phyloP scores from a whole-genome alignment of 2,329 filamentous ascomycete genomes.

The Xylariaceae sp. region DNA sequence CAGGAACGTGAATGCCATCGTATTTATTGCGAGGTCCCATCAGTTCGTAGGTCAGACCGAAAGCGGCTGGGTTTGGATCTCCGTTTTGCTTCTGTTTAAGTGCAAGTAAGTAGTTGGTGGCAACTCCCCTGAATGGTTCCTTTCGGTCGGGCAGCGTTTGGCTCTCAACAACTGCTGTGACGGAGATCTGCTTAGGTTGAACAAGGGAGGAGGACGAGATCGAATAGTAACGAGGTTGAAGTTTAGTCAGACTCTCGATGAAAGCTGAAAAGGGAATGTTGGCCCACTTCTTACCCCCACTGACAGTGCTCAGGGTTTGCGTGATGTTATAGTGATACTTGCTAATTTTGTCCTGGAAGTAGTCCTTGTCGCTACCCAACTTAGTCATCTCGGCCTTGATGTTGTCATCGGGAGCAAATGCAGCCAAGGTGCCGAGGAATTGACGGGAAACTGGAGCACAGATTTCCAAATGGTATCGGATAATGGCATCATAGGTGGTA shows the following conservation, averaged over 20 bases:
- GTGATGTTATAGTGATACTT: slow-evolving; percentile 85
- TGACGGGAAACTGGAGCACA: slow-evolving; percentile 94
- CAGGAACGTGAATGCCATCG: slow-evolving; percentile 88
- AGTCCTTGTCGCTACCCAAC: slow-evolving; percentile 89
- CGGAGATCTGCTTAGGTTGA: slow-evolving; percentile 89
- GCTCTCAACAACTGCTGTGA: slow-evolving; percentile 92
- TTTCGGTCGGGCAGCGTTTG: slow-evolving; percentile 70
- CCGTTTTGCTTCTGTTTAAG: slow-evolving; percentile 96
- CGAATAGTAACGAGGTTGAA: slow-evolving; percentile 98
- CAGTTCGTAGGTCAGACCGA: slow-evolving; percentile 82
- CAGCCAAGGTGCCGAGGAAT: slow-evolving; percentile 79
- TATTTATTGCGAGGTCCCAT: slow-evolving; percentile 93
- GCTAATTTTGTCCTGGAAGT: slow-evolving; percentile 83
- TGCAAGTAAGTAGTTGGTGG: slow-evolving; percentile 93
- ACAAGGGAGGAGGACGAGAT: slow-evolving; percentile 96
- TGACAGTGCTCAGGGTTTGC: slow-evolving; percentile 70
- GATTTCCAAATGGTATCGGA: slow-evolving; percentile 96
- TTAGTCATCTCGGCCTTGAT: slow-evolving; percentile 84
- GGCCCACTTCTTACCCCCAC: slow-evolving; percentile 72
- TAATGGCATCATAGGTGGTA: slow-evolving; percentile 89
- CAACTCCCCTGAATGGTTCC: slow-evolving; percentile 83
- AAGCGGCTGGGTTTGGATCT: slow-evolving; percentile 74
- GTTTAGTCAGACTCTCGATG: slow-evolving; percentile 88
- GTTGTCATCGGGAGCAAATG: slow-evolving; percentile 82
- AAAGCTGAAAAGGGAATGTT: slow-evolving; percentile 90